Evolutionary conservation across 345 rosid species (phyloP).

Genomic region (Eucalyptus tenuipes): DNA sequence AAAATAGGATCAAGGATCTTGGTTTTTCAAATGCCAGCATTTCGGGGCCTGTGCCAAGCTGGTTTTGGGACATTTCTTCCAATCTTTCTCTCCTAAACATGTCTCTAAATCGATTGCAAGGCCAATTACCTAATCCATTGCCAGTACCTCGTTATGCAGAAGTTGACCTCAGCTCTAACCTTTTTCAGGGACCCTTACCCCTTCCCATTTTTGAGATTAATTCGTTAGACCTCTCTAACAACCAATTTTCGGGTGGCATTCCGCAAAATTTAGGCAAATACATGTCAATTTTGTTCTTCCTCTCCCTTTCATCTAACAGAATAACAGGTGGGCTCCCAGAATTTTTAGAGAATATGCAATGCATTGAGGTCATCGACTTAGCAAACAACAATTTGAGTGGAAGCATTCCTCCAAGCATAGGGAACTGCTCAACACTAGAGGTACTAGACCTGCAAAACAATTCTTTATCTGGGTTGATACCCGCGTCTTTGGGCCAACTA

Average conservation of each 20-base stretch:
- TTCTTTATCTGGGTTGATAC: slow-evolving; percentile 16
- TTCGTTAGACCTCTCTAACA: slow-evolving; percentile 16
- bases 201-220: slow-evolving; percentile 1
- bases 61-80: slow-evolving; percentile 37
- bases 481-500: slow-evolving; percentile 11
- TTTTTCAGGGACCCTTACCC: slow-evolving; percentile 5
- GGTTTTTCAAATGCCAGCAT: slow-evolving; percentile 34
- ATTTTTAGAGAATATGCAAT: slow-evolving; percentile 8
- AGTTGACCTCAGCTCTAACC: slow-evolving; percentile 24
- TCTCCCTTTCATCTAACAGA: slow-evolving; percentile 10
- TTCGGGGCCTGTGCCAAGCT: slow-evolving; percentile 16
- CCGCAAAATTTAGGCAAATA: background rate
- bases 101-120: slow-evolving; percentile 13
- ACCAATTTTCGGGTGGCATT: slow-evolving; percentile 10
- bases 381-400: slow-evolving; percentile 17
- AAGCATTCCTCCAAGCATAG: slow-evolving; percentile 11
- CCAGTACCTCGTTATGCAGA: background rate
- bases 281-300: slow-evolving; percentile 10
- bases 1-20: background rate
- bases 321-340: slow-evolving; percentile 17
- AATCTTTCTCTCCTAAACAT: slow-evolving; percentile 9
- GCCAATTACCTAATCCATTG: slow-evolving; percentile 10
- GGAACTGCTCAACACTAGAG: background rate
- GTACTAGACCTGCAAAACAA: slow-evolving; percentile 19
- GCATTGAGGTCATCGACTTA: slow-evolving; percentile 13